Base-by-base conservation (phyloP, 345 rosid species). In the Barbarea vulgaris region DNA sequence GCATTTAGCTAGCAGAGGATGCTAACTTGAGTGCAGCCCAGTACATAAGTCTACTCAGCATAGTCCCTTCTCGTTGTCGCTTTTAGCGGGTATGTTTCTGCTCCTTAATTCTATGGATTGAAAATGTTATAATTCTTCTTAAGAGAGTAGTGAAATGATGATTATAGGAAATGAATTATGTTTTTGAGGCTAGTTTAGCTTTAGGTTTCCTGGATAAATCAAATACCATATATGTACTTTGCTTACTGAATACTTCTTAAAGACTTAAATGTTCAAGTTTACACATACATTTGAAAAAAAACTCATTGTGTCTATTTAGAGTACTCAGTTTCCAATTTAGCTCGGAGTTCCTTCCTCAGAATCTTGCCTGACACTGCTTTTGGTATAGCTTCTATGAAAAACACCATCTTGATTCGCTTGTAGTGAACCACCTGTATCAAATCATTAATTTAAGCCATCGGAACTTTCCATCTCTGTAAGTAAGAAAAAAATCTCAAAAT, bases 331-430 rank as follows among this genome's bases (percentile, higher is more conserved):
- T 80, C 85, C 70, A 90, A 14, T 70, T 80, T 88, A 13, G 83
- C 85, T 80, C 84, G 82, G 17, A 90, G 76, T 1, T 87, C 90
- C 66, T 88, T 90, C 75, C 96, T 84, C 71, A 90, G 71, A 10
- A 88, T 88, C 80, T 90, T 90, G 6, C 96, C 96, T 0, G 96
- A 88, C 0, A 88, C 88, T n/a, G 96, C 90, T 82, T 88, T 90
- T 0, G 93, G 96, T 55, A 90, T 87, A 25, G 82, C 68, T 5
- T 88, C 87, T 6, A 73, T 66, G 83, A 88, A 90, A 71, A 71
- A 81, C 34, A 88, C 96, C 25, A 51, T 77, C 41, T 60, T 73
- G 22, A 90, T 65, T 77, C 90, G 77, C 84, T 90, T 90, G 82
- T 88, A 90, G 69, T 81, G 88, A 62, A 88, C 85, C 64, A 90